Conservation (phyloP, 805 yeast species). For the Hermanozyma aechmeae region DNA sequence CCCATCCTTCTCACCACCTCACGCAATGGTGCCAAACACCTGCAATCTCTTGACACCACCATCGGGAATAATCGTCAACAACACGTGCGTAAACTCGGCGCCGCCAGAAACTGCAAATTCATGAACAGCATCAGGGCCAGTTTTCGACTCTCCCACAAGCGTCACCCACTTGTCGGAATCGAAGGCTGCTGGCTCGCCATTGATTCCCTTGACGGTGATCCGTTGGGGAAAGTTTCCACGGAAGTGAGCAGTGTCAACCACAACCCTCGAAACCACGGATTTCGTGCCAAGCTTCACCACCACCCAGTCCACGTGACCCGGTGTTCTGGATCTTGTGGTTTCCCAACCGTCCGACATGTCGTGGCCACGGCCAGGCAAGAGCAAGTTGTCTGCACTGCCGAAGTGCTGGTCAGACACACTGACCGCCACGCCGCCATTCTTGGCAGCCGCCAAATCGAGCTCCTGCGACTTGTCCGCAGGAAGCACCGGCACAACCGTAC, state of each 20-base stretch:
- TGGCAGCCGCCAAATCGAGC: slow-evolving; percentile 72
- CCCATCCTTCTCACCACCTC: too few relatives aligned
- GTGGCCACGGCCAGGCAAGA: slow-evolving; percentile 88
- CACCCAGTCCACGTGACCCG: slow-evolving; percentile 90
- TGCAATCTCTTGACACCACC: slow-evolving; percentile 93
- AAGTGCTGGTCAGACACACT: slow-evolving; percentile 87
- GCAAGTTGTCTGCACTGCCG: slow-evolving; percentile 81
- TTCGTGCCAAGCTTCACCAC: slow-evolving; percentile 67
- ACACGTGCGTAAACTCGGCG: slow-evolving; percentile 55
- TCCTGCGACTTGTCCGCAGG: slow-evolving; percentile 35
- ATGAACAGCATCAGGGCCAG: slow-evolving; percentile 83
- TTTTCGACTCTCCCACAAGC: slow-evolving; percentile 59
- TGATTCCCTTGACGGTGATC: slow-evolving; percentile 58
- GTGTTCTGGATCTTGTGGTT: slow-evolving; percentile 76
- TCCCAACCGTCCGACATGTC: slow-evolving; percentile 99
- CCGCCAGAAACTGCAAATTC: slow-evolving; percentile 26
- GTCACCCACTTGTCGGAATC: slow-evolving; percentile 48
- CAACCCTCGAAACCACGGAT: slow-evolving; percentile 47
- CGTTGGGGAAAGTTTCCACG: slow-evolving; percentile 92
- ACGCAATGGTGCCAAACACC: slow-evolving; percentile 53
- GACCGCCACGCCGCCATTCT: slow-evolving; percentile 84
- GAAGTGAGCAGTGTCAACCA: slow-evolving; percentile 88
- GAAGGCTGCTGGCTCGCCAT: slow-evolving; percentile 28
- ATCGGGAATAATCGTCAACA: slow-evolving; percentile 82
- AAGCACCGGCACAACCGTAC: slow-evolving; percentile 66